Base-by-base conservation (phyloP, 2,329 filamentous ascomycete genomes). In the Hortaea werneckii region DNA sequence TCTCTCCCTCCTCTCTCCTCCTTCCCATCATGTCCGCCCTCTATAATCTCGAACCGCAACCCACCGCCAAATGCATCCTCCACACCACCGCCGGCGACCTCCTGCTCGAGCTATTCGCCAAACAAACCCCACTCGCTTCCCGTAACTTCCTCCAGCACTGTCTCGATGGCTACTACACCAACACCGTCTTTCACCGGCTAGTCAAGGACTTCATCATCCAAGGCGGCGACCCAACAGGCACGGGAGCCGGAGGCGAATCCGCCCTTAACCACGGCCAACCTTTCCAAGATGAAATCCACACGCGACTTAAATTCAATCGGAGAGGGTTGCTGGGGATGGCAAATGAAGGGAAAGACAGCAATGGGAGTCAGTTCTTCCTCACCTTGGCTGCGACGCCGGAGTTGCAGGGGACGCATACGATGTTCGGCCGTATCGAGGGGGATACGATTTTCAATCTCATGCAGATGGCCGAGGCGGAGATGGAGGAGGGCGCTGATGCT, bases 361-460 rank as follows among this genome's bases (percentile, higher is more conserved):
- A 96, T 68, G 86, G 87, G 30, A 95, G 87, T 65, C 92, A 98
- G 66, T 96, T 96, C 73, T 98, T 98, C 71, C 82, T 98, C 50
- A 96, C 92, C 0, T 69, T 98, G 44, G 88, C 80, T 52, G 73
- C 74, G 45, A 88, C 89, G 26, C 82, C 87, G 27, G 88, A 96
- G 70, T 65, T 98, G 59, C 87, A 84, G 55, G 85, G 83, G 43
- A 87, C 86, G 67, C 95, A 95, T 65, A 96, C 92, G 0, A 70
- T 96, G 64, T 96, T 98, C 70, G 92, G 92, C 12, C 76, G 92
- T 46, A 78, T 98, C 39, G 87, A 85, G 32, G 92, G 90, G 28
- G 87, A 96, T 54, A 95, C 90, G 11, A 92, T 98, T 45, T 98
- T 94, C 69, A 96, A 95, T 64, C 66, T 98, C 59, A 82, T 89